Evolutionary conservation across 345 rosid genomes (phyloP).

Genomic region (Hibiscus trionum): DNA sequence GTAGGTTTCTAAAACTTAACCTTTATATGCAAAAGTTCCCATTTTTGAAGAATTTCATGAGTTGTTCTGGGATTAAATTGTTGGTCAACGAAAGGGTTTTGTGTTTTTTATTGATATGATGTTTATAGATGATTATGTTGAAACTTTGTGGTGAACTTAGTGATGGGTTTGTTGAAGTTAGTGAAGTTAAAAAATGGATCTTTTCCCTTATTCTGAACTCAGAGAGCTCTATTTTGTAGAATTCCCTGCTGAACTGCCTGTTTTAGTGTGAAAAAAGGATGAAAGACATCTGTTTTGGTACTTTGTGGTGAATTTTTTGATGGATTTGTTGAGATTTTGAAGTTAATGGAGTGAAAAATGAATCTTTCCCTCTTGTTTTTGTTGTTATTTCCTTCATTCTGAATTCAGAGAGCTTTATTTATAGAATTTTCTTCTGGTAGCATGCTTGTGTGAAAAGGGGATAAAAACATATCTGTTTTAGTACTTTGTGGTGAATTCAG

Average conservation of each 20-base stretch:
- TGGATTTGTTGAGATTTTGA: not conserved
- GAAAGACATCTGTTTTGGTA: not conserved
- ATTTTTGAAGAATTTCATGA: not conserved
- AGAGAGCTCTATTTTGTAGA: not conserved
- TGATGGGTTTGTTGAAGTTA: not conserved
- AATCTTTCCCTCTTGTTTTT: not conserved
- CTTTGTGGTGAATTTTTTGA: not conserved
- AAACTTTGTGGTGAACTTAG: not conserved
- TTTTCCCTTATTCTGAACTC: not conserved
- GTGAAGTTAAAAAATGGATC: not conserved
- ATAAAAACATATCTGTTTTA: not conserved
- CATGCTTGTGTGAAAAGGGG: not conserved
- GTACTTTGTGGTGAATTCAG: no score
- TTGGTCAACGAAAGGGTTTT: not conserved
- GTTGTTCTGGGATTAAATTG: not conserved
- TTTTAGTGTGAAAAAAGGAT: not conserved
- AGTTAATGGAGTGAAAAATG: not conserved
- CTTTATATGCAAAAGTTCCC: not conserved
- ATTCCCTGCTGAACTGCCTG: not conserved
- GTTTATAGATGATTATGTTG: not conserved
- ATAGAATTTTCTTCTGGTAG: not conserved
- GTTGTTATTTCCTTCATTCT: not conserved
- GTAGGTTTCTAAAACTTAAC: conserved; percentile 5
- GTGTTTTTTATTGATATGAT: not conserved
- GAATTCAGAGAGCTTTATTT: not conserved